Base-by-base conservation (phyloP, 1,284 basidiomycete species). In the Amylostereum areolatum region DNA sequence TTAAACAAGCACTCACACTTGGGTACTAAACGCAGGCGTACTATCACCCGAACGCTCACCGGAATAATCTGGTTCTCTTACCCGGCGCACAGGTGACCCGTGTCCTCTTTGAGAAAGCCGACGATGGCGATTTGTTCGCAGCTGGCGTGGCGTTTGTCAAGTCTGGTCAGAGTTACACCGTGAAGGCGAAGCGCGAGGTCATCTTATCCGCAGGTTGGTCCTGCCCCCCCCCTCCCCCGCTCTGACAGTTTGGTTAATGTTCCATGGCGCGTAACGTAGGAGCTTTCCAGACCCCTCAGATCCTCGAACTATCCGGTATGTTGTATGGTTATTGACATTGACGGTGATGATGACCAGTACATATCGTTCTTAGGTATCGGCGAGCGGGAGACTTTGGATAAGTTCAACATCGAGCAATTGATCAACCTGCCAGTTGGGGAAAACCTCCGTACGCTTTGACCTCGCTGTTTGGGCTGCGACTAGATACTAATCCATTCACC, bases 101-200 rank as follows among this genome's bases (percentile, higher is more conserved):
- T 2, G 29, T 52, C 29, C 5, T 52, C 3, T 30, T 46, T 3
- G 29, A 43, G 6, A 11, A 24, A 6, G 31, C 8, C 12, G 30
- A 18, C 7, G 44, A 34, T 7, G 30, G 34, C 5, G 28, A 28
- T 18, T 7, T 51, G 7, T 8, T 44, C 9, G 62, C 68, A 29
- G 57, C 60, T 5, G 62, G 65, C 24, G 62, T 63, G 7, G 52
- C 54, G 34, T 72, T 61, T 49, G 50, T 47, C 5, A 54, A 47
- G 1, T 46, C 45, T 18, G 52, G 46, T 11, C 12, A 54, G 11
- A 48, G 43, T 8, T 60, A 55, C 50, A 59, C 53, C 7, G 64
- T 65, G 28, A 56, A 50, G 9, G 66, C 65, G 3, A 46, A 29
- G 9, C 49, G 59, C 6, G 66, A 69, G 33, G 62, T 70, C 32